Base-by-base conservation (phyloP, 768 basidiomycete genomes). In the Rhizopogon vesiculosus region DNA sequence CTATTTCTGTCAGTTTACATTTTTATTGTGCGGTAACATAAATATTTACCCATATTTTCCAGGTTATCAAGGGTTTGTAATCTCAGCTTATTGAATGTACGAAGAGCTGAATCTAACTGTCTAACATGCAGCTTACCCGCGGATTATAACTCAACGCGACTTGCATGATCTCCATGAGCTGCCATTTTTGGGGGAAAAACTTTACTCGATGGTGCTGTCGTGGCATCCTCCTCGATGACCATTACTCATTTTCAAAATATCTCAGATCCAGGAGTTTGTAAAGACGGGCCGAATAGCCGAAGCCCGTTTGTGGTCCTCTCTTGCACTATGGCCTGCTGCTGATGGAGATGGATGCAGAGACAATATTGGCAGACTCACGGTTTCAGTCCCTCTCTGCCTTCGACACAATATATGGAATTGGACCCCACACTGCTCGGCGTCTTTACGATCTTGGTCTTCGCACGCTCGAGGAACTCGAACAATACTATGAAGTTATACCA, bases 381-480 rank as follows among this genome's bases (percentile, higher is more conserved):
- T 90, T 81, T 65, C 69, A 74, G 50, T 68, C 81, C 0, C 76
- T 92, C 7, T 77, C 78, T 7, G 62, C 72, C 0, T 89, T 93
- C 62, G 72, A 78, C 13, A 74, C 80, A 5, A 70, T 93, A 54
- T 84, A 93, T 53, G 86, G 89, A 8, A 85, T 93, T 35, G 91
- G 91, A 7, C 76, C 90, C 0, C 68, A 72, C n/a, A 88, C 78
- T 7, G 88, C 91, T 6, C 78, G 83, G 6, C 72, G 77, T 40
- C 75, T 91, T 4, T 89, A 85, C 65, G 79, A 79, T 33, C 72
- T 78, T 42, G 86, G 87, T 2, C 68, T 91, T 43, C 82, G 89
- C 35, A 86, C 82, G 0, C 65, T 92, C 7, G 78, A 82, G 5
- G 85, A 91, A 64, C 77, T 95, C 45, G 82, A 86, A 57, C 72